These are phyloP conservation scores for Cladosporium oxysporum DNA, from an alignment of 2,329 filamentous ascomycete genomes.

Conservation along the genomic window DNA sequence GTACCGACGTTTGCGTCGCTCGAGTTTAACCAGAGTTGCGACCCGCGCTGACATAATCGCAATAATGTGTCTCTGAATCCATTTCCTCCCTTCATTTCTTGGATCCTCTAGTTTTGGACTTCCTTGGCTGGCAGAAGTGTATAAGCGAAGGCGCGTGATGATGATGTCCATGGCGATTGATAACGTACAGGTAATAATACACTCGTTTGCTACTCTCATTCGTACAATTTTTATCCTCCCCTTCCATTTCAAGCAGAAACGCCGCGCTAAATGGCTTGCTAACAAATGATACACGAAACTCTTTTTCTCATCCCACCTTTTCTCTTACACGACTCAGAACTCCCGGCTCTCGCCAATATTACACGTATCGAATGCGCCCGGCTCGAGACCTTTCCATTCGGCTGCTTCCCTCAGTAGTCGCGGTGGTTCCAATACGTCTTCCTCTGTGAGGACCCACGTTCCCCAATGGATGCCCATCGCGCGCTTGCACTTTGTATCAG, in stretches of 20 bases:
- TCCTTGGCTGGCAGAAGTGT: neutral
- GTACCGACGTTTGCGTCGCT: neutral
- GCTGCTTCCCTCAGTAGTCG: slow-evolving; percentile 70
- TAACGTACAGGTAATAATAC: slow-evolving; percentile 3
- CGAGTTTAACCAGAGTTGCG: slow-evolving; percentile 6
- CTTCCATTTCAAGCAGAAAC: slow-evolving; percentile 10
- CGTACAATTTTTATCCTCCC: neutral
- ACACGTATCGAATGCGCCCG: slow-evolving; percentile 77
- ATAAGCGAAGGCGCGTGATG: neutral
- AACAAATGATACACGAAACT: neutral
- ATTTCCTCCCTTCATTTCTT: neutral
- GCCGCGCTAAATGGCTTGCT: slow-evolving; percentile 18
- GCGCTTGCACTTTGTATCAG: slow-evolving; percentile 73
- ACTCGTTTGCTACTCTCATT: neutral
- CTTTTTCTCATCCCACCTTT: neutral
- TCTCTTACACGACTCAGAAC: slow-evolving; percentile 46
- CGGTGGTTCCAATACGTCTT: slow-evolving; percentile 84
- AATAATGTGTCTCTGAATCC: neutral
- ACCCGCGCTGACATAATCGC: neutral
- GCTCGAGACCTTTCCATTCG: slow-evolving; percentile 66
- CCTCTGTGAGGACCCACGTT: slow-evolving; percentile 77
- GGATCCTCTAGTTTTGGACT: neutral
- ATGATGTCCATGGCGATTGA: neutral
- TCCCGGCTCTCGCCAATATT: slow-evolving; percentile 81
- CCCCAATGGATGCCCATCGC: slow-evolving; percentile 94